These are phyloP conservation scores for Xylaria bambusicola DNA, from an alignment of 495 filamentous ascomycete genomes.

Conservation along the genomic window DNA sequence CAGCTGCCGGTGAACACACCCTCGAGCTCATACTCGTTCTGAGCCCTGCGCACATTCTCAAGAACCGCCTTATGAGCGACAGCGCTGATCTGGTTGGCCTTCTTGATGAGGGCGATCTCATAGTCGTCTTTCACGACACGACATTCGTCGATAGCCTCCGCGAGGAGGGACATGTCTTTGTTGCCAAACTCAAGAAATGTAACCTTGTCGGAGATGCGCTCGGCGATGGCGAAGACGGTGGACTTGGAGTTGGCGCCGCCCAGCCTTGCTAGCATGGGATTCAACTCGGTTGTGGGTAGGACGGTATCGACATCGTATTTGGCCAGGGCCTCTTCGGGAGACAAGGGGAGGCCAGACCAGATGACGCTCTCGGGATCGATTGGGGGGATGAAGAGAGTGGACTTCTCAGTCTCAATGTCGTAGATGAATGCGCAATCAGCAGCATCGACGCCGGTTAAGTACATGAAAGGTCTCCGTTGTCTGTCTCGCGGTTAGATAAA, in stretches of 20 bases:
- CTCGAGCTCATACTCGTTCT: conserved; percentile 82
- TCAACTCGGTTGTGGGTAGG: conserved; percentile 67
- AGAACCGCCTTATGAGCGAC: conserved; percentile 73
- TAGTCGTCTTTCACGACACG: conserved; percentile 83
- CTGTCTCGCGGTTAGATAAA: conserved; percentile 38
- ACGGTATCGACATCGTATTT: conserved; percentile 85
- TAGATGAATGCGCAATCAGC: conserved; percentile 84
- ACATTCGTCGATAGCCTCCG: conserved; percentile 73
- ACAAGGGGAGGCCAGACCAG: conserved; percentile 89
- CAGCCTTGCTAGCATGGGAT: conserved; percentile 57
- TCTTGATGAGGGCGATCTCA: conserved; percentile 79
- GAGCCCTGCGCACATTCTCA: conserved; percentile 61
- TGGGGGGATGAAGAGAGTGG: conserved; percentile 91
- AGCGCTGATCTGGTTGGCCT: conserved; percentile 81
- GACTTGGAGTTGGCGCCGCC: conserved; percentile 46
- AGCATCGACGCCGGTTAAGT: conserved; percentile 83
- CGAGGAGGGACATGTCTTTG: conserved; percentile 63
- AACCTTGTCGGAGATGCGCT: conserved; percentile 66
- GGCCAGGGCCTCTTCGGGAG: conserved; percentile 67
- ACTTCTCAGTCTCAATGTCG: conserved; percentile 66
- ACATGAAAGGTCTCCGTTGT: conserved; percentile 93
- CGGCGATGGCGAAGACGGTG: conserved; percentile 67
- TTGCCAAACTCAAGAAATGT: conserved; percentile 65
- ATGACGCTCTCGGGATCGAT: conserved; percentile 88
- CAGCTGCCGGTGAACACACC: conserved; percentile 74